Conservation (phyloP, 768 basidiomycete species). For the Xerocomellus intermedius region DNA sequence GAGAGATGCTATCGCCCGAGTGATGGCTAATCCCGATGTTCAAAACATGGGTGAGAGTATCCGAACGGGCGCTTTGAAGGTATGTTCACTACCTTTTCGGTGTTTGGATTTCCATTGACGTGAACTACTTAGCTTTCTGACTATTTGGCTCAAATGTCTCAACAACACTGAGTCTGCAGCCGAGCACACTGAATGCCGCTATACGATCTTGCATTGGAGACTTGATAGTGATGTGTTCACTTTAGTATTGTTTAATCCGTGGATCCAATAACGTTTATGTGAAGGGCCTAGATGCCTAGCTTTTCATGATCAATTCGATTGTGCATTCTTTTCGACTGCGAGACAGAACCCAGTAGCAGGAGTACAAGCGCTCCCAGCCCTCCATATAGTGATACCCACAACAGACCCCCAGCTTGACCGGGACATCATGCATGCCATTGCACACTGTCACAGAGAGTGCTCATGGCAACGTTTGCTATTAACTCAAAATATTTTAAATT, state of each 20-base stretch:
- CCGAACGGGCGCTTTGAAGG: slow-evolving; percentile 79
- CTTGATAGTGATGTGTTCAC: slow-evolving; percentile 1
- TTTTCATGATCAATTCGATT: slow-evolving; percentile 1
- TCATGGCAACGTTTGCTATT: no score
- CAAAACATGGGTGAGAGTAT: slow-evolving; percentile 82
- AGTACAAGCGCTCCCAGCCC: no score
- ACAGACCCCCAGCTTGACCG: no score
- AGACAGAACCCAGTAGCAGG: background rate
- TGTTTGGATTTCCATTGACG: background rate
- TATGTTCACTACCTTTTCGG: slow-evolving; percentile 32
- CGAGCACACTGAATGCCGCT: background rate
- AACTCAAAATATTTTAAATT: no score
- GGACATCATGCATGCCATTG: no score
- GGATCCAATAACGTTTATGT: slow-evolving; percentile 5
- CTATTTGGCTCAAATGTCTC: slow-evolving; percentile 69
- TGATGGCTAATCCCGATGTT: slow-evolving; percentile 84
- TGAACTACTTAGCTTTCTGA: slow-evolving; percentile 49
- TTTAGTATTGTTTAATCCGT: slow-evolving; percentile 14
- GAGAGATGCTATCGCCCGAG: slow-evolving; percentile 68
- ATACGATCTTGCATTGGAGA: slow-evolving; percentile 1
- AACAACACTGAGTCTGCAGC: slow-evolving; percentile 33
- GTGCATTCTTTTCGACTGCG: background rate
- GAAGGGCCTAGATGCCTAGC: slow-evolving; percentile 1
- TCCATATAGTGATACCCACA: no score
- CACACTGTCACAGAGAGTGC: no score